Conservation (phyloP, 164 flowering plant genomes). For the Aristolochia californica region DNA sequence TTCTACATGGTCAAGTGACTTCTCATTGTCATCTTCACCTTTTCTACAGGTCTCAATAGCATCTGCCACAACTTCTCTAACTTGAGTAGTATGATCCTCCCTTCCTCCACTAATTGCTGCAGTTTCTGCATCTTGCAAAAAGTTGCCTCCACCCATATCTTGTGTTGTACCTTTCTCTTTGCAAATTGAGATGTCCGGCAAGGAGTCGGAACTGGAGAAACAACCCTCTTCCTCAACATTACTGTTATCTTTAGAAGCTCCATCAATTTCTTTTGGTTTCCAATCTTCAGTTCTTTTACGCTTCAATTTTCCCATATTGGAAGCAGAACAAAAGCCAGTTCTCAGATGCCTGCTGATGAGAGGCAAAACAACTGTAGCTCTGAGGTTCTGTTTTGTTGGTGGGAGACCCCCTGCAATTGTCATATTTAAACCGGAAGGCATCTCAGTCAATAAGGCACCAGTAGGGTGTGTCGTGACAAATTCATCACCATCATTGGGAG, state of each 20-base stretch:
- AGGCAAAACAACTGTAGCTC: constrained; percentile 75
- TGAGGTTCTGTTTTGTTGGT: constrained; percentile 73
- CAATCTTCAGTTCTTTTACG: constrained; percentile 11
- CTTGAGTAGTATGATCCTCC: constrained; percentile 12
- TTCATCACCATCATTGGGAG: constrained; percentile 4
- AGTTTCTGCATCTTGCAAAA: not conserved
- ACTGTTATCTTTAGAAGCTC: constrained; percentile 9
- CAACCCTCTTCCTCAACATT: not conserved
- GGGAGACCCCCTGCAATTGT: constrained; percentile 96
- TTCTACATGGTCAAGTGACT: not conserved
- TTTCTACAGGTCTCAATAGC: constrained; percentile 7
- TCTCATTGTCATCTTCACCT: constrained; percentile 3
- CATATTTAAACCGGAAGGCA: constrained; percentile 27
- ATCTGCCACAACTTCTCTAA: constrained; percentile 13
- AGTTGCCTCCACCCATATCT: constrained; percentile 1
- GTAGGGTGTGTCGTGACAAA: constrained; percentile 6
- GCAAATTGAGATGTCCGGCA: constrained; percentile 6
- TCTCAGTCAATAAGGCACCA: constrained; percentile 13
- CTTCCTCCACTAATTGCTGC: constrained; percentile 1
- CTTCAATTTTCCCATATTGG: constrained; percentile 7
- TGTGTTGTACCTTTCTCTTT: constrained; percentile 5
- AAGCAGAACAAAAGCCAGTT: constrained; percentile 36
- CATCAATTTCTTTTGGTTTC: constrained; percentile 2
- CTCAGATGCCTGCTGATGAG: constrained; percentile 63
- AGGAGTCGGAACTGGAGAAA: constrained; percentile 6